Conservation (phyloP, 305 asterid species). For the Solanum hybrid region DNA sequence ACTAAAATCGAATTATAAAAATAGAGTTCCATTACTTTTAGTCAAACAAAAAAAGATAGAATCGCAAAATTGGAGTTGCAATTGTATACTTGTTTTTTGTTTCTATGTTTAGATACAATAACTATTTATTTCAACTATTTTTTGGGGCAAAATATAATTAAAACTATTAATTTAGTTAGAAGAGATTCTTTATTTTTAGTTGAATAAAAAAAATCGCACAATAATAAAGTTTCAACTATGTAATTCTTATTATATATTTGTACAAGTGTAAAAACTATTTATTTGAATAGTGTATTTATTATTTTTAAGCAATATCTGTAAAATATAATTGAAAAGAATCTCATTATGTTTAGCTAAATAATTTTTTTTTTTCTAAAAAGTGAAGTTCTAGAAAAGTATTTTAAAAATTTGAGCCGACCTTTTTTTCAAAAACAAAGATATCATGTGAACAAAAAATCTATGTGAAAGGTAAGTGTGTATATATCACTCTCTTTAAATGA, state of each 20-base stretch:
- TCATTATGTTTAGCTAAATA: not conserved
- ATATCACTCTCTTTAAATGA: not conserved
- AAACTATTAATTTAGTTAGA: not conserved
- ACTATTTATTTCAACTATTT: not conserved
- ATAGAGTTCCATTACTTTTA: not conserved
- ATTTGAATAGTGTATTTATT: not conserved
- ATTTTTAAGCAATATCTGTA: not conserved
- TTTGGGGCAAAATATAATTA: not conserved
- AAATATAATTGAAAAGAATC: not conserved
- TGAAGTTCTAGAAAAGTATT: not conserved
- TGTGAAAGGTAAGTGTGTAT: not conserved
- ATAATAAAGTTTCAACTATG: not conserved
- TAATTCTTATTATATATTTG: not conserved
- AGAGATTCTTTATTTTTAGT: not conserved
- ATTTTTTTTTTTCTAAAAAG: not conserved
- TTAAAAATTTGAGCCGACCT: not conserved
- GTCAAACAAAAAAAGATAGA: not conserved
- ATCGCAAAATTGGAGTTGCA: not conserved
- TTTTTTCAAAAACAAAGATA: too few relatives aligned
- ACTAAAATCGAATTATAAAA: not conserved
- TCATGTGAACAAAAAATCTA: not conserved
- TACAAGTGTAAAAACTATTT: not conserved
- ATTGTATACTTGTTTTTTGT: not conserved
- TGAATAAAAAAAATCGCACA: not conserved
- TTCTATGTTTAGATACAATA: not conserved